phyloP scores from a whole-genome alignment of 495 filamentous ascomycete species.

The Trichocladium uniseriatum region DNA sequence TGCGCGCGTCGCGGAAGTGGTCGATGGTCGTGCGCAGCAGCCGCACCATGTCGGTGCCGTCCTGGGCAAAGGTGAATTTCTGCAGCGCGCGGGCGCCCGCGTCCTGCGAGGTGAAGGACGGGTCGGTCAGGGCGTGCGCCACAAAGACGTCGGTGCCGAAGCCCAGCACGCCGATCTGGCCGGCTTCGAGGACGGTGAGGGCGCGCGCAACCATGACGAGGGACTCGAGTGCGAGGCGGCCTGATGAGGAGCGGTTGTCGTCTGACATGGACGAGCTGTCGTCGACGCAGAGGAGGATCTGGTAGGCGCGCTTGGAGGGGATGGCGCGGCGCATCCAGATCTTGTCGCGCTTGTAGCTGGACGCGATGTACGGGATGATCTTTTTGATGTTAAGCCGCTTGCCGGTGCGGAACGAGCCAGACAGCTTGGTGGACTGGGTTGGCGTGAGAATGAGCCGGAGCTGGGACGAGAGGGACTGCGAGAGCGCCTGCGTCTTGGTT shows the following conservation, averaged over 20 bases:
- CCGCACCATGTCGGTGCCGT: constrained; percentile 71
- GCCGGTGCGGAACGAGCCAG: constrained; percentile 93
- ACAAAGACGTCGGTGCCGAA: constrained; percentile 83
- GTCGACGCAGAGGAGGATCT: constrained; percentile 94
- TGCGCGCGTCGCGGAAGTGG: constrained; percentile 68
- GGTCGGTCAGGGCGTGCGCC: constrained; percentile 77
- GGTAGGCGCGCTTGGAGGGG: constrained; percentile 86
- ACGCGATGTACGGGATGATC: constrained; percentile 98
- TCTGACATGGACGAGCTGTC: constrained; percentile 86
- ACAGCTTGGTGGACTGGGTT: constrained; percentile 89
- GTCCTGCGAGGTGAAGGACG: constrained; percentile 65
- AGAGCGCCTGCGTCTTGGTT: constrained; percentile 70
- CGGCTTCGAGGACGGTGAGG: constrained; percentile 84
- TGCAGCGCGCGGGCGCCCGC: constrained; percentile 73
- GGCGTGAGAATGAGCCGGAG: constrained; percentile 91
- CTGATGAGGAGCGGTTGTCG: constrained; percentile 48
- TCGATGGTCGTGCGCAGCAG: constrained; percentile 68
- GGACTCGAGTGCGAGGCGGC: constrained; percentile 73
- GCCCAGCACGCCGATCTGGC: constrained; percentile 77
- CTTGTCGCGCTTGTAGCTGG: constrained; percentile 95
- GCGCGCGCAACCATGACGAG: constrained; percentile 79
- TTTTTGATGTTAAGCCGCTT: constrained; percentile 98
- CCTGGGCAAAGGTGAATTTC: constrained; percentile 78
- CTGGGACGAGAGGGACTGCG: constrained; percentile 80
- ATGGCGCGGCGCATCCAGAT: constrained; percentile 96